Percentiles rank a stretch among this genome's conserved stretches.
These are phyloP conservation scores for Dioscorea cayenensis DNA, from an alignment of 116 monocot species.

Conservation along the genomic window DNA sequence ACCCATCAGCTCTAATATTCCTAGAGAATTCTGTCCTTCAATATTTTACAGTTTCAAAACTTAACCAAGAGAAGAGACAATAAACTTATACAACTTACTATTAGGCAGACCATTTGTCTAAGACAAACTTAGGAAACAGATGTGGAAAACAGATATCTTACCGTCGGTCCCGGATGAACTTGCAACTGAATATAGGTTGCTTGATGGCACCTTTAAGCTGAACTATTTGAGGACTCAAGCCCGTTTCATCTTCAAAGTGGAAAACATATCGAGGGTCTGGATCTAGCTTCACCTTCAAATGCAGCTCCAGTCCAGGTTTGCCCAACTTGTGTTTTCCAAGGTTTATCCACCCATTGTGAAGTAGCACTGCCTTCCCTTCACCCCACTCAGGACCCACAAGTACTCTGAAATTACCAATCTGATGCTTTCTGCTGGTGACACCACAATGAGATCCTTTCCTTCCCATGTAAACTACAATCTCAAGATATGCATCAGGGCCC, in stretches of 20 bases:
- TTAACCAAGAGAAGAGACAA: not conserved
- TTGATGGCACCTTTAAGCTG: conserved; percentile 52
- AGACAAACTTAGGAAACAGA: not conserved
- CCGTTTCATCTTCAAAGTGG: conserved; percentile 68
- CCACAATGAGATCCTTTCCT: conserved; percentile 31
- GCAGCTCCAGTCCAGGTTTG: conserved; percentile 44
- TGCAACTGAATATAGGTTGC: conserved; percentile 90
- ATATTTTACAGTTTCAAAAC: too few species aligned
- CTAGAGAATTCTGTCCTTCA: too few species aligned
- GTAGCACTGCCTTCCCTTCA: conserved; percentile 42
- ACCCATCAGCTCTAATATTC: too few species aligned
- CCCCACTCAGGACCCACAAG: conserved; percentile 52
- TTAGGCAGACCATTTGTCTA: not conserved
- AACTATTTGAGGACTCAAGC: conserved; percentile 69
- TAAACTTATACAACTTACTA: not conserved
- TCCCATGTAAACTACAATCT: conserved; percentile 50
- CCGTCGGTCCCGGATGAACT: conserved; percentile 66
- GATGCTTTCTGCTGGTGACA: conserved; percentile 38
- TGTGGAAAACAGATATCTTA: conserved; percentile 3
- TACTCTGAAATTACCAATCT: conserved; percentile 53
- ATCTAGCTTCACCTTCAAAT: conserved; percentile 71
- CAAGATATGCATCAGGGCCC: conserved; percentile 36
- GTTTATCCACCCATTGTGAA: conserved; percentile 73
- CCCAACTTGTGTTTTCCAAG: conserved; percentile 42
- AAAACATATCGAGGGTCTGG: conserved; percentile 85